phyloP scores from a whole-genome alignment of 1,284 basidiomycete species.

The Leccinum fuscescens region DNA sequence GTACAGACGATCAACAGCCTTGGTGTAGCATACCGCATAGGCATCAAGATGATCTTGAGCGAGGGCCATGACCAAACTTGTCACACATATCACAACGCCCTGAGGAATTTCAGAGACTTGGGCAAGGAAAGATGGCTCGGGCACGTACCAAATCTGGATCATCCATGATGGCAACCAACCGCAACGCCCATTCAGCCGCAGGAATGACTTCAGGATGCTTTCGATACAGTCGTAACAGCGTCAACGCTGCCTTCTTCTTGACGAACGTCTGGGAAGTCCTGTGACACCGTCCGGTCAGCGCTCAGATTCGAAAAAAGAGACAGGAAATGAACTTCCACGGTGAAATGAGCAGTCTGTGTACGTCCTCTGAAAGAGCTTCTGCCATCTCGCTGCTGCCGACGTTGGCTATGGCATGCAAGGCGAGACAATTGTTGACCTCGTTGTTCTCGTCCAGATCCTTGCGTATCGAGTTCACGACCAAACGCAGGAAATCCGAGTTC shows the following conservation, averaged over 20 bases:
- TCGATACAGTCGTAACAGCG: constrained; percentile 88
- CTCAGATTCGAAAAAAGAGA: not conserved
- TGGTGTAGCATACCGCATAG: constrained; percentile 89
- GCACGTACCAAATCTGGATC: constrained; percentile 77
- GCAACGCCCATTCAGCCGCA: constrained; percentile 91
- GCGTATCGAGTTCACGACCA: constrained; percentile 97
- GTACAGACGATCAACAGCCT: constrained; percentile 87
- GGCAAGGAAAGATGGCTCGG: not conserved
- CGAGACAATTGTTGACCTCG: constrained; percentile 95
- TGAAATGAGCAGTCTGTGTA: constrained; percentile 93
- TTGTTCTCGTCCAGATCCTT: constrained; percentile 96
- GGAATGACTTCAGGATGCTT: constrained; percentile 96
- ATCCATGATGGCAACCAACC: constrained; percentile 94
- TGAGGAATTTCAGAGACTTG: constrained; percentile 31
- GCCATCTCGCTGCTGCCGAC: constrained; percentile 99
- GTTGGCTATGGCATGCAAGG: constrained; percentile 97
- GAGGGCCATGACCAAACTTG: constrained; percentile 91
- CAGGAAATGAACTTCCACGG: constrained; percentile 65
- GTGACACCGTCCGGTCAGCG: constrained; percentile 11
- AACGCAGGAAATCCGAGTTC: constrained; percentile 92
- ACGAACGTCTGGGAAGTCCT: constrained; percentile 95
- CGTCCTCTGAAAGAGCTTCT: constrained; percentile 89
- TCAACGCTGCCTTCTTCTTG: constrained; percentile 98
- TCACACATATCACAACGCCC: constrained; percentile 94
- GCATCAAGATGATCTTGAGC: constrained; percentile 93